Percentiles rank a stretch among this genome's conserved stretches.
Conservation (phyloP, 2,329 filamentous ascomycete species). For the Fusarium staphyleae region DNA sequence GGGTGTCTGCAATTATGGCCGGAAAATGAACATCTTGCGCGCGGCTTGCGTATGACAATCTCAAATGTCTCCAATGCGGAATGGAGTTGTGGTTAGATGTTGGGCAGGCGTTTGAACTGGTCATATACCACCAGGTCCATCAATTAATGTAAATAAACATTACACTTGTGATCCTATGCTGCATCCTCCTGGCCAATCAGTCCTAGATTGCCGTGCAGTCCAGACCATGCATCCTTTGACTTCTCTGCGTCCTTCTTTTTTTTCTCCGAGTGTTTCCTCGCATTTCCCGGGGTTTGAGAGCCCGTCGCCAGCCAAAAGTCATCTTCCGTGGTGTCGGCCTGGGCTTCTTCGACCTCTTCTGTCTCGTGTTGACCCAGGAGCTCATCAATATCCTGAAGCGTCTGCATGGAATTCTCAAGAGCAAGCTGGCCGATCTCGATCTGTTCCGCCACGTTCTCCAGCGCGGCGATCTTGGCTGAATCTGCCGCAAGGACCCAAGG, state of each 20-base stretch:
- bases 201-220: conserved; percentile 61
- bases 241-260: conserved; percentile 36
- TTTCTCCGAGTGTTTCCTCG: conserved; percentile 41
- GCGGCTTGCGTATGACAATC: neutral
- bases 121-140: conserved; percentile 26
- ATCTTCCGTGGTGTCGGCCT: conserved; percentile 38
- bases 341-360: conserved; percentile 33
- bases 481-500: conserved; percentile 68
- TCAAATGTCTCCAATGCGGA: conserved; percentile 19
- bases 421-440: conserved; percentile 65
- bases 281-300: conserved; percentile 32
- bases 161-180: conserved; percentile 21
- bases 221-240: conserved; percentile 56
- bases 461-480: conserved; percentile 64
- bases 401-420: conserved; percentile 59
- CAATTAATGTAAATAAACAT: conserved; percentile 21
- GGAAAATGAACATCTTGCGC: conserved; percentile 44
- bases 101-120: conserved; percentile 37
- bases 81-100: conserved; percentile 37
- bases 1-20: conserved; percentile 77
- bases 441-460: conserved; percentile 65
- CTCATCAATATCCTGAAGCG: conserved; percentile 57
- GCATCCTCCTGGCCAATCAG: conserved; percentile 53
- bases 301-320: conserved; percentile 49
- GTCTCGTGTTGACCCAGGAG: conserved; percentile 52